phyloP scores from a whole-genome alignment of 768 basidiomycete genomes.

The Tulasnella sp. region DNA sequence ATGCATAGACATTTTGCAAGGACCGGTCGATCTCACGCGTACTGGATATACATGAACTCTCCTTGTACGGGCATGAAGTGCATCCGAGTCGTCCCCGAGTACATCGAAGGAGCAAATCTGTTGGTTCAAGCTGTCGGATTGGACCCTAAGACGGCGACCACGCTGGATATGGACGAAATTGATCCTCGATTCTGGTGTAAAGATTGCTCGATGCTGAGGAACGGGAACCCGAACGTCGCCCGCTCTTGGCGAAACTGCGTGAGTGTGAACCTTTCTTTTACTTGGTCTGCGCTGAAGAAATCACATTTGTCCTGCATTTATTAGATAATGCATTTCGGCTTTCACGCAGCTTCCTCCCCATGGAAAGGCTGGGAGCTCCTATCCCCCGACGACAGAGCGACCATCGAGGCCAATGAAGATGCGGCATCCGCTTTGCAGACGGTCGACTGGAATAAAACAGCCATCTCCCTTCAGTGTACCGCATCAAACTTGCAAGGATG shows the following conservation, averaged over 20 bases:
- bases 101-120: not conserved
- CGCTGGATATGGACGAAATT: conserved; percentile 7
- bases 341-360: not conserved
- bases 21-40: too few species aligned
- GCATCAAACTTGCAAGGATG: not conserved
- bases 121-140: conserved; percentile 6
- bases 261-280: not conserved
- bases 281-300: not conserved
- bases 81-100: not conserved
- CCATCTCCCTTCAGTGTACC: not conserved
- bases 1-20: not conserved
- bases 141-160: not conserved
- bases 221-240: not conserved
- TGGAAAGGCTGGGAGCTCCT: not conserved
- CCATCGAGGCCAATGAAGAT: not conserved
- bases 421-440: not conserved
- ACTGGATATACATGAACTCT: too few species aligned
- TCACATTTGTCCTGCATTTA: not conserved
- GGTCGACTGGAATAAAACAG: not conserved
- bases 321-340: not conserved
- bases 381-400: not conserved
- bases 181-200: conserved; percentile 23
- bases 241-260: conserved; percentile 23
- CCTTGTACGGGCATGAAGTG: not conserved
- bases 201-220: not conserved